Evolutionary conservation across 2,329 filamentous ascomycete species (phyloP).

Genomic region (Fusarium praegraminearum): DNA sequence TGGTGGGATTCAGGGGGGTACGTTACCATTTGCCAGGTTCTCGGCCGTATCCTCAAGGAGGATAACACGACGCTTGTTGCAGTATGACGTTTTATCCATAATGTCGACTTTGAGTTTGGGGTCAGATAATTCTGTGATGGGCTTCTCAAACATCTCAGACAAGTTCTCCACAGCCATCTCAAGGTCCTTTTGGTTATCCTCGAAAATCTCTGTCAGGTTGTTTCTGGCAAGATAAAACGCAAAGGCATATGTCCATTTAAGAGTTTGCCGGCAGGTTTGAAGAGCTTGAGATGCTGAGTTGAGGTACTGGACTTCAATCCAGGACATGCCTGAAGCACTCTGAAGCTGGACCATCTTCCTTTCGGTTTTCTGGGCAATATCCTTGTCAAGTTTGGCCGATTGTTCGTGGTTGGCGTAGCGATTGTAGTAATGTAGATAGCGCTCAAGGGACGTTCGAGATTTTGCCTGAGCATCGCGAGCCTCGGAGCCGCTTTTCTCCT

Average conservation of each 20-base stretch:
- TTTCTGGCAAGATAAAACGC: conserved; percentile 97
- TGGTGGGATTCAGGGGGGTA: not conserved
- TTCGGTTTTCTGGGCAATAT: conserved; percentile 95
- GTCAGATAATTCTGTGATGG: conserved; percentile 83
- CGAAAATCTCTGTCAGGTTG: conserved; percentile 96
- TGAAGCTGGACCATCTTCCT: conserved; percentile 99
- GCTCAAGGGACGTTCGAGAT: conserved; percentile 88
- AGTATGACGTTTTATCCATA: conserved; percentile 98
- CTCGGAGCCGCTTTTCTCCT: conserved; percentile 93
- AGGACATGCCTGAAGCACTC: conserved; percentile 93
- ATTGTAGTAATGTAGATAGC: conserved; percentile 99
- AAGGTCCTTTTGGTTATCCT: conserved; percentile 98
- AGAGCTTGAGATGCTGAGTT: conserved; percentile 92
- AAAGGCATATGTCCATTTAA: conserved; percentile 99
- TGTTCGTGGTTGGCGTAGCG: conserved; percentile 99
- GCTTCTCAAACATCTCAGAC: conserved; percentile 99
- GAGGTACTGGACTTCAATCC: conserved; percentile 99
- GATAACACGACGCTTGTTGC: conserved; percentile 91
- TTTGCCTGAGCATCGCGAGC: conserved; percentile 92
- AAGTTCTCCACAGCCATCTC: conserved; percentile 97
- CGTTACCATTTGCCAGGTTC: conserved; percentile 84
- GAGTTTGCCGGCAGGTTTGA: conserved; percentile 95
- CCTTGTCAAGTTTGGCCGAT: conserved; percentile 94
- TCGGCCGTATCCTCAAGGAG: conserved; percentile 92
- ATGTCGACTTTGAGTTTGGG: conserved; percentile 97